Conservation (phyloP, 225 moss, liverwort and hornwort genomes). For the Polytrichum formosum region DNA sequence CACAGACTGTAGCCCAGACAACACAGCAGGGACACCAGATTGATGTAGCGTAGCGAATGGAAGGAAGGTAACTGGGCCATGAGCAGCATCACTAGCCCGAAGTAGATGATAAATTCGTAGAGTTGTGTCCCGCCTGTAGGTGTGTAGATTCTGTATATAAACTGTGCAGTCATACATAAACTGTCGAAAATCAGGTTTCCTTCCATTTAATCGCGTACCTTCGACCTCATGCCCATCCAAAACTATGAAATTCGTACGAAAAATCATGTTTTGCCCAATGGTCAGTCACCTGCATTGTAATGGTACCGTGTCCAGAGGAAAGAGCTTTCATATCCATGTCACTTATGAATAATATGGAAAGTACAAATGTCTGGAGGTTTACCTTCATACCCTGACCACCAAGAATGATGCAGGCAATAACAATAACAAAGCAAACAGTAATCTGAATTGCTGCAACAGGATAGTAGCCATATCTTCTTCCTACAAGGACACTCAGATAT, state of each 20-base stretch:
- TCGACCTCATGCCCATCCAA: too few relatives aligned
- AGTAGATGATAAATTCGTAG: slow-evolving; percentile 29
- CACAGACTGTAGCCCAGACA: slow-evolving; percentile 32
- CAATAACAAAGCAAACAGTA: slow-evolving; percentile 19
- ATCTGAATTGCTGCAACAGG: slow-evolving; percentile 26
- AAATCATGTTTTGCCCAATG: too few relatives aligned
- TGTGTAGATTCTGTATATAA: slow-evolving; percentile 29
- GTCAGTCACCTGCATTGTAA: too few relatives aligned
- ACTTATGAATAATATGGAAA: not conserved
- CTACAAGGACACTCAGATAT: slow-evolving; percentile 4
- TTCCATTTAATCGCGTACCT: too few relatives aligned
- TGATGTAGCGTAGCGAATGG: slow-evolving; percentile 52
- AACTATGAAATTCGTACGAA: too few relatives aligned
- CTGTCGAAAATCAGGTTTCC: not conserved
- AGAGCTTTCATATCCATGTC: too few relatives aligned
- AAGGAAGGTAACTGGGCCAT: slow-evolving; percentile 36
- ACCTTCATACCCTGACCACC: slow-evolving; percentile 45
- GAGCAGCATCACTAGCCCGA: slow-evolving; percentile 26
- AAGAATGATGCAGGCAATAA: slow-evolving; percentile 18
- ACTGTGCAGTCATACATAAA: slow-evolving; percentile 11
- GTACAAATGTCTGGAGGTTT: not conserved
- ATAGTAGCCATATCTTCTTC: slow-evolving; percentile 32
- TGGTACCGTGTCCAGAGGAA: too few relatives aligned
- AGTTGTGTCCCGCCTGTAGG: slow-evolving; percentile 17
- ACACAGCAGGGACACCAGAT: slow-evolving; percentile 26